These are phyloP conservation scores for Lactifluus echinatus DNA, from an alignment of 768 basidiomycete species.

Conservation along the genomic window DNA sequence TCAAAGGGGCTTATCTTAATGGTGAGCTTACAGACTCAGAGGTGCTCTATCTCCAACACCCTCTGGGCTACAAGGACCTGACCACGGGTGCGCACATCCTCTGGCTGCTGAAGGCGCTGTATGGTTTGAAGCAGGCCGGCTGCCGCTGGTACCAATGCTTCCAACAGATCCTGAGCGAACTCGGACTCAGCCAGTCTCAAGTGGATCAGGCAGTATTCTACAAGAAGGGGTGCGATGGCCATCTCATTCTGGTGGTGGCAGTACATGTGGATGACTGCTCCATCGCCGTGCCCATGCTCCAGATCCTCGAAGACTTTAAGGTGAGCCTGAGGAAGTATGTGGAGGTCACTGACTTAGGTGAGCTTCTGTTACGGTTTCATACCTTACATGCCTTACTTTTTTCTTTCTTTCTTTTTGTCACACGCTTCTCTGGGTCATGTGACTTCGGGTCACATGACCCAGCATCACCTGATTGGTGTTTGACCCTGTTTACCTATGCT, in stretches of 20 bases:
- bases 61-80: not conserved
- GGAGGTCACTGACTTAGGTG: constrained; percentile 21
- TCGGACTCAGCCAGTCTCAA: not conserved
- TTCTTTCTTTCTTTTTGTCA: too few species aligned
- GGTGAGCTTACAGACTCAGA: too few species aligned
- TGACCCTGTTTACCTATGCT: too few species aligned
- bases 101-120: not conserved
- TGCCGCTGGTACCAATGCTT: not conserved
- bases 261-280: too few species aligned
- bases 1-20: too few species aligned
- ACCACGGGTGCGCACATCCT: not conserved
- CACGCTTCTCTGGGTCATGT: too few species aligned
- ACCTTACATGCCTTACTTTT: too few species aligned
- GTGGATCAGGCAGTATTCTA: not conserved
- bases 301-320: constrained; percentile 12
- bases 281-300: constrained; percentile 3
- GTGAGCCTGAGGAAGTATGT: constrained; percentile 24
- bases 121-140: not conserved
- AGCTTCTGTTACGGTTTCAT: too few species aligned
- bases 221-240: not conserved
- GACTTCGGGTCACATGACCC: too few species aligned
- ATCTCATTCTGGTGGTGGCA: too few species aligned
- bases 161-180: not conserved
- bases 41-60: constrained; percentile 24
- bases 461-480: too few species aligned